Conservation (phyloP, 228 moss, liverwort and hornwort species). For the Sphagnum magellanicum region DNA sequence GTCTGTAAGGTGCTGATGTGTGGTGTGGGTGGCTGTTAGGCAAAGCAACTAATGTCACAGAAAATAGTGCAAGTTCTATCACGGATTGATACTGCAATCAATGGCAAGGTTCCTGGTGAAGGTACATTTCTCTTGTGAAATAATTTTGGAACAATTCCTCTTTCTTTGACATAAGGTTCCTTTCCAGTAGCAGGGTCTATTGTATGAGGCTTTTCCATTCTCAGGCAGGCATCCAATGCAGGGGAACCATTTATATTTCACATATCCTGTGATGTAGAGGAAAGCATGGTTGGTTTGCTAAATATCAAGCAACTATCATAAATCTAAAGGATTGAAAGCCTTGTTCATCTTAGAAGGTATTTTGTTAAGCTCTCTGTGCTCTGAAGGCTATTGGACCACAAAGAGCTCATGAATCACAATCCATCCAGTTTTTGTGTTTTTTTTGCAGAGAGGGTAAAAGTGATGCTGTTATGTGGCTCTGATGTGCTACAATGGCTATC, state of each 20-base stretch:
- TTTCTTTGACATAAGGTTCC: not conserved
- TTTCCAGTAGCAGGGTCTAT: not conserved
- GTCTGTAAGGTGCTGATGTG: too few species aligned
- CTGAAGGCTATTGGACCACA: too few species aligned
- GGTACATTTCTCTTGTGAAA: not conserved
- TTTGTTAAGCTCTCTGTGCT: too few species aligned
- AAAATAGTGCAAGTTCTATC: constrained; percentile 6
- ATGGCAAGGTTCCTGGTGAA: constrained; percentile 2
- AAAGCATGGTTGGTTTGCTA: not conserved
- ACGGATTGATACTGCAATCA: not conserved
- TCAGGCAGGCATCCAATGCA: not conserved
- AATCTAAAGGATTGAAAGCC: not conserved
- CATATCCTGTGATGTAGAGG: too few species aligned
- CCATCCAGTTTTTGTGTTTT: not conserved
- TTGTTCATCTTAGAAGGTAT: not conserved
- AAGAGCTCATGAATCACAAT: too few species aligned
- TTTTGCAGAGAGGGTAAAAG: constrained; percentile 37
- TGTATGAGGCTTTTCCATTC: not conserved
- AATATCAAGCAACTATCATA: not conserved
- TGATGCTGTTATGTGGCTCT: constrained; percentile 42
- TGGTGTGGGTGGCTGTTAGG: not conserved
- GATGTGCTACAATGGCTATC: constrained; percentile 38
- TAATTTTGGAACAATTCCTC: not conserved
- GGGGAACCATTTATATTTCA: not conserved
- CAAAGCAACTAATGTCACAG: constrained; percentile 2